phyloP scores from a whole-genome alignment of 2,329 filamentous ascomycete genomes.

The Neofusicoccum laricinum region DNA sequence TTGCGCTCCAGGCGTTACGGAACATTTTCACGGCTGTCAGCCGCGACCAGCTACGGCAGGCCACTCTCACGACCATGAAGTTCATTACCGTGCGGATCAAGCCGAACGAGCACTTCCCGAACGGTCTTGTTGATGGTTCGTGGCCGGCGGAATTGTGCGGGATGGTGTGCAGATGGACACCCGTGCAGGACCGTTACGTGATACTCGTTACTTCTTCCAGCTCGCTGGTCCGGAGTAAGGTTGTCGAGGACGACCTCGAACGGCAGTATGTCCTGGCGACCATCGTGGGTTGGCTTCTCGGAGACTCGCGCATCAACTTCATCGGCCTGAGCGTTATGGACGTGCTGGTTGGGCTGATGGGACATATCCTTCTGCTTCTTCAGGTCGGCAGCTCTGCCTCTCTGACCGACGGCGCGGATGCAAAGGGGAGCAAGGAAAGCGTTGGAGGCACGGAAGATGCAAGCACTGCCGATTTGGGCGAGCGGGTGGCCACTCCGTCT shows the following conservation, averaged over 20 bases:
- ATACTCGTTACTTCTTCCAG: constrained; percentile 83
- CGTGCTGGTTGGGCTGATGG: constrained; percentile 78
- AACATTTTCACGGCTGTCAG: constrained; percentile 82
- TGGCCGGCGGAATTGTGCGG: constrained; percentile 85
- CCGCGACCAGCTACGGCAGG: constrained; percentile 73
- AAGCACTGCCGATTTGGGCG: background rate
- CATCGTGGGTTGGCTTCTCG: constrained; percentile 77
- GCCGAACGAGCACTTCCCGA: constrained; percentile 24
- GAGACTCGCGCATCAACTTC: constrained; percentile 78
- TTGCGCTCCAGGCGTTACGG: constrained; percentile 83
- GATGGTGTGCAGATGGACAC: constrained; percentile 79
- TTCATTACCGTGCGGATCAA: constrained; percentile 57
- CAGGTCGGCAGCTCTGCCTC: constrained; percentile 56
- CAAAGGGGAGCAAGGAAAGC: constrained; percentile 14
- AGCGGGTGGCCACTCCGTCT: constrained; percentile 41
- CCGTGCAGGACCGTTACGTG: constrained; percentile 90
- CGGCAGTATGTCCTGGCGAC: constrained; percentile 73
- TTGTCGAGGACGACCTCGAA: constrained; percentile 68
- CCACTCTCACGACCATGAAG: constrained; percentile 68
- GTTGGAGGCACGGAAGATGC: constrained; percentile 19
- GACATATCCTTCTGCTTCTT: constrained; percentile 75
- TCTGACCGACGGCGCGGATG: constrained; percentile 29
- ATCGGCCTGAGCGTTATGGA: constrained; percentile 97
- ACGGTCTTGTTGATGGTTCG: constrained; percentile 50
- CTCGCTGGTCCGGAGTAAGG: constrained; percentile 63